These are phyloP conservation scores for Boechera retrofracta DNA, from an alignment of 345 rosid species.

Conservation along the genomic window DNA sequence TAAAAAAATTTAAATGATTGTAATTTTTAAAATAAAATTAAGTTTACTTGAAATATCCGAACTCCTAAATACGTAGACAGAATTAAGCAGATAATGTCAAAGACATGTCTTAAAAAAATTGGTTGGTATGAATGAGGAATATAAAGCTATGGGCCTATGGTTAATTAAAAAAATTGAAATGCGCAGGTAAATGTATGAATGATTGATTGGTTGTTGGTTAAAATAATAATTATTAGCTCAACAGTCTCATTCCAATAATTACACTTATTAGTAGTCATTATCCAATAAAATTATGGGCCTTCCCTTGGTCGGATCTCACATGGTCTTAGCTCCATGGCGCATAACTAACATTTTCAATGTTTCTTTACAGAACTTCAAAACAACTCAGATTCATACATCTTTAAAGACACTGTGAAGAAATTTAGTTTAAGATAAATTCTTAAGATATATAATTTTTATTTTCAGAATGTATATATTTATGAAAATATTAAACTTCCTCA, in stretches of 20 bases:
- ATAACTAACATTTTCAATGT: slow-evolving; percentile 22
- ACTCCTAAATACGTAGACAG: not conserved
- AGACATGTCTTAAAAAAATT: slow-evolving; percentile 20
- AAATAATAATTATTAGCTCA: slow-evolving; percentile 31
- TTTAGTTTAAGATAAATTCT: not conserved
- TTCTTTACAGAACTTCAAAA: slow-evolving; percentile 39
- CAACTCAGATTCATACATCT: slow-evolving; percentile 35
- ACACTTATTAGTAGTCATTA: slow-evolving; percentile 33
- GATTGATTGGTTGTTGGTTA: slow-evolving; percentile 35
- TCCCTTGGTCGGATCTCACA: slow-evolving; percentile 46
- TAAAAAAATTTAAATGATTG: no score
- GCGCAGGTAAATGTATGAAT: slow-evolving; percentile 9
- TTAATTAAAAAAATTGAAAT: slow-evolving; percentile 15
- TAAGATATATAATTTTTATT: no score
- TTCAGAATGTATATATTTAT: not conserved
- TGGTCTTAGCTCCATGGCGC: slow-evolving; percentile 32
- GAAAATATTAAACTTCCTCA: not conserved
- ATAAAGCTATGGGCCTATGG: slow-evolving; percentile 10
- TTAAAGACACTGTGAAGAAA: not conserved
- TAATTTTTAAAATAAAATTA: no score
- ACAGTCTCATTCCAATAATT: slow-evolving; percentile 45
- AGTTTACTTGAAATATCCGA: not conserved
- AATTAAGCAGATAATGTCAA: slow-evolving; percentile 25
- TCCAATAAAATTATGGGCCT: slow-evolving; percentile 43
- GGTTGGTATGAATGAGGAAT: slow-evolving; percentile 8